Base-by-base conservation (phyloP, 352 stramenopile species). In the Phytophthora crassamura region DNA sequence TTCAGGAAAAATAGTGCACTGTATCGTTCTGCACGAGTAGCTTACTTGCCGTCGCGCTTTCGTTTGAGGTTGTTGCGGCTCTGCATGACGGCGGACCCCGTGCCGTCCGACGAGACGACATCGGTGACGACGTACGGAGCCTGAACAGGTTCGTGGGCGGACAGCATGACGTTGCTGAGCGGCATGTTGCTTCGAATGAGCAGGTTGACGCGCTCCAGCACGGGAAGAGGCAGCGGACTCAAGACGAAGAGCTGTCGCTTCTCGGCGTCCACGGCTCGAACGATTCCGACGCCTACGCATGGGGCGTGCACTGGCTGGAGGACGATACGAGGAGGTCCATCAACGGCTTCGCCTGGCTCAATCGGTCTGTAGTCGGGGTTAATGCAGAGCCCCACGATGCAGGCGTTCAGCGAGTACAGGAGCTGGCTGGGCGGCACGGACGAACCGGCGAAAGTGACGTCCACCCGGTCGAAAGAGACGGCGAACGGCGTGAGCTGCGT, bases 31-130 rank as follows among this genome's bases (percentile, higher is more conserved):
- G 64, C 60, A 39, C 28, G 22, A 48, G 47, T 41, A 61, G 60
- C 46, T 72, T 74, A 64, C 54, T 78, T 78, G 62, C 67, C 54
- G 36, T 94, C 86, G 11, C 86, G 84, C 67, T 95, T 95, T 38
- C 88, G 86, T 64, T 95, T 95, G 58, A 95, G 72, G 61, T 94
- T 95, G 68, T 95, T 90, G 56, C 88, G 85, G 62, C 86, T 94
- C 59, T 95, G 82, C 88, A 95, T 95, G 39, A 72, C 77, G 10
- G 74, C 72, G 7, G 88, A 88, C 14, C 88, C 88, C 0, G 88
- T 93, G 61, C 88, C 88, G 41, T 93, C 84, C 7, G 82, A 79
- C 20, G 81, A 48, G 14, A 95, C 66, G 30, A 93, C 78, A 59
- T 93, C 84, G 12, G 76, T 76, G 36, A 93, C 84, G 30, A 82